A percentile compares a stretch with the other conserved stretches of the same genome.
Evolutionary conservation across 179 eudicot species (phyloP).

Genomic region (Beta lomatogona): DNA sequence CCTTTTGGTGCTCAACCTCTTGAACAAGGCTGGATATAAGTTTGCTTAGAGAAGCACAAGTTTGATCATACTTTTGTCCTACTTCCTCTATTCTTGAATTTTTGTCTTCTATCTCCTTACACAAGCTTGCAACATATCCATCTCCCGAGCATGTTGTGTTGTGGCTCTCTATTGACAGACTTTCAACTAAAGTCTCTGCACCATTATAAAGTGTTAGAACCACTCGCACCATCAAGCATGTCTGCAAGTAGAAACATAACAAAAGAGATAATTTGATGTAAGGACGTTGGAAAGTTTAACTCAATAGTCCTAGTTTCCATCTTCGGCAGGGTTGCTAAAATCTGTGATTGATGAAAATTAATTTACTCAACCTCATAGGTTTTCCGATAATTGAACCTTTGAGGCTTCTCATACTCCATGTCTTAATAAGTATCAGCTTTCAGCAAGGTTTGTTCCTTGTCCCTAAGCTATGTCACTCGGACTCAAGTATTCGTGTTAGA

Average conservation of each 20-base stretch:
- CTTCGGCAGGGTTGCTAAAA: too few species aligned
- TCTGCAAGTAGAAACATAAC: neutral
- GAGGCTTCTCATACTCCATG: too few species aligned
- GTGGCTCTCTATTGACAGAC: neutral
- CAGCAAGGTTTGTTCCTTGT: too few species aligned
- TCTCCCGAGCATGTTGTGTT: neutral
- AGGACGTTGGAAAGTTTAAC: neutral
- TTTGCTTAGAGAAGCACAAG: neutral
- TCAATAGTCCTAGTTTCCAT: too few species aligned
- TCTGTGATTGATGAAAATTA: too few species aligned
- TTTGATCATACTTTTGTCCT: conserved; percentile 7
- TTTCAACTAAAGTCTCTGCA: conserved; percentile 2
- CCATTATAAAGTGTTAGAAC: neutral
- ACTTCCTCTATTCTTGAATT: conserved; percentile 10
- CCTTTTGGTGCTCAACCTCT: conserved; percentile 8
- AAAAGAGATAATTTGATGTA: neutral
- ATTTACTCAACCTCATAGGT: too few species aligned
- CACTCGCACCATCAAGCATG: neutral
- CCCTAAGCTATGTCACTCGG: too few species aligned
- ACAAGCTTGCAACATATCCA: conserved; percentile 13
- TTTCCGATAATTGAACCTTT: too few species aligned
- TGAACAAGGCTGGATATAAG: conserved; percentile 19
- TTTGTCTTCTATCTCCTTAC: conserved; percentile 20
- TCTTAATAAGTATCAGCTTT: too few species aligned
- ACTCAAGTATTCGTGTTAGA: too few species aligned